These are phyloP conservation scores for Pythium dissimile DNA, from an alignment of 352 stramenopile genomes.

Conservation along the genomic window DNA sequence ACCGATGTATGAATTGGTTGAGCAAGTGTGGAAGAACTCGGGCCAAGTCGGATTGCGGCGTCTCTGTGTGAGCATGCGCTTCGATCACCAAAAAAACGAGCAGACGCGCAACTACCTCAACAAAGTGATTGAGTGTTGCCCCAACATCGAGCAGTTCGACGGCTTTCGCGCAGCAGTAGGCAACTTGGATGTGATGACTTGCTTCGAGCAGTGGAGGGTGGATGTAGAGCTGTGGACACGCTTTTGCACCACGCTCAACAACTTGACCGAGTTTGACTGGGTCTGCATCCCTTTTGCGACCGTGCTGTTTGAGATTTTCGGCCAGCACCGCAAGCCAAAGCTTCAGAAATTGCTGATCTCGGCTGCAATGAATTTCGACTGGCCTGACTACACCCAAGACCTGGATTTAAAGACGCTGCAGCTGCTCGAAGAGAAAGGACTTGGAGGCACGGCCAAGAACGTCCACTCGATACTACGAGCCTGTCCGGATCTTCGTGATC, in stretches of 20 bases:
- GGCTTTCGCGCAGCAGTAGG: not conserved
- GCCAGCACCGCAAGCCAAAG: not conserved
- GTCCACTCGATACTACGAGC: not conserved
- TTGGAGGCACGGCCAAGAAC: not conserved
- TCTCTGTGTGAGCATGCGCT: not conserved
- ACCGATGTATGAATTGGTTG: not conserved
- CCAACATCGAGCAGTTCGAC: not conserved
- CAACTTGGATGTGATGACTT: not conserved
- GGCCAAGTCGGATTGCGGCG: not conserved
- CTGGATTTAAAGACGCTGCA: not conserved
- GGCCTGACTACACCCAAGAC: not conserved
- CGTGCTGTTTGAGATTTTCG: slow-evolving; percentile 4
- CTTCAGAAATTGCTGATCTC: not conserved
- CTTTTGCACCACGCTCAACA: not conserved
- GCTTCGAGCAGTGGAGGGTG: not conserved
- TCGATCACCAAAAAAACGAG: not conserved
- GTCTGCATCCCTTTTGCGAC: slow-evolving; percentile 1
- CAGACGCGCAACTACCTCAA: not conserved
- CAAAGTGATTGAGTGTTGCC: not conserved
- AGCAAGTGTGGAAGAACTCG: not conserved
- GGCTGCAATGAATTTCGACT: not conserved
- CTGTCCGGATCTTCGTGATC: not conserved
- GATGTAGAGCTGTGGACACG: not conserved
- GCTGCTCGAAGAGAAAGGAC: not conserved
- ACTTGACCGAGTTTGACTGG: not conserved